These are phyloP conservation scores for Coniella lustricola DNA, from an alignment of 2,329 filamentous ascomycete species.

Conservation along the genomic window DNA sequence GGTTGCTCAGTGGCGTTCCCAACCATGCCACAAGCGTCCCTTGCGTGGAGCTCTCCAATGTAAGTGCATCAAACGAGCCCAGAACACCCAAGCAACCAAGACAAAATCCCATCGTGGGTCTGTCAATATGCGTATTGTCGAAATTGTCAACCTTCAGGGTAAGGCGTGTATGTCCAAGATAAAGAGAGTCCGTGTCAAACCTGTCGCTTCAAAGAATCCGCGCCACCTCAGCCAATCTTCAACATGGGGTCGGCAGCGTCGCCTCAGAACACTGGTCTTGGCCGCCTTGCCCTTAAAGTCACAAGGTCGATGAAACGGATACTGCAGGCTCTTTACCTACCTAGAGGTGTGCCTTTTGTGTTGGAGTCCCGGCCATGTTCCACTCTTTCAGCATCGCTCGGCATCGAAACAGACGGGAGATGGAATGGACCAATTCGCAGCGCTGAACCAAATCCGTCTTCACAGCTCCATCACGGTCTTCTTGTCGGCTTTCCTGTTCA, in stretches of 20 bases:
- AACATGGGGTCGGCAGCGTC: no score
- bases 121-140: no score
- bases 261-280: no score
- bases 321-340: neutral
- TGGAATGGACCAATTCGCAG: no score
- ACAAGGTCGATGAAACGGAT: neutral
- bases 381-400: neutral
- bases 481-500: neutral
- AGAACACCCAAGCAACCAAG: no score
- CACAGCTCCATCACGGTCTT: conserved; percentile 1
- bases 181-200: no score
- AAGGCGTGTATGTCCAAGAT: no score
- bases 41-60: neutral
- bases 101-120: no score
- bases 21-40: neutral
- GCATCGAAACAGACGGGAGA: no score
- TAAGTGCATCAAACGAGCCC: neutral
- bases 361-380: neutral
- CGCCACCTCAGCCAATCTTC: no score
- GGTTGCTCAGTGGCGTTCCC: conserved; percentile 3
- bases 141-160: no score
- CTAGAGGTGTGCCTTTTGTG: neutral
- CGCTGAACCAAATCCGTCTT: neutral
- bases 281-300: neutral
- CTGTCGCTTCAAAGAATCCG: no score